A percentile compares a stretch with the other conserved stretches of the same genome.
phyloP scores from a whole-genome alignment of 1,139 yeast genomes.

The Spathaspora sp. region DNA sequence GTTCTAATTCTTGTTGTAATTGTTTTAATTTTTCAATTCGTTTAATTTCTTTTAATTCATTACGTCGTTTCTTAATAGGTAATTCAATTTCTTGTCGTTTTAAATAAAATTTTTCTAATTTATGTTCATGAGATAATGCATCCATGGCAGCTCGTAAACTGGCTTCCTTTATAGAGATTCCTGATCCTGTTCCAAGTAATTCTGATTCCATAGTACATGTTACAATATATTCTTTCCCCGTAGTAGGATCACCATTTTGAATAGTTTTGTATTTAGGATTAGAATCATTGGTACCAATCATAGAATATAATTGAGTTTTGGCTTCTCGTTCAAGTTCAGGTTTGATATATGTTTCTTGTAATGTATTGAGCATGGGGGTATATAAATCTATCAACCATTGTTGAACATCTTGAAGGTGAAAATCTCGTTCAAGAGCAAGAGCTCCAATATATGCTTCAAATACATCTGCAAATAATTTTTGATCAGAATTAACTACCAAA shows the following conservation, averaged over 20 bases:
- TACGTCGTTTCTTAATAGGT: constrained; percentile 9
- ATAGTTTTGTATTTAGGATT: constrained; percentile 64
- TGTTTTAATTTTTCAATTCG: constrained; percentile 8
- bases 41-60: constrained; percentile 9
- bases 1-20: constrained; percentile 3
- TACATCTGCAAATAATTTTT: constrained; percentile 69
- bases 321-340: constrained; percentile 56
- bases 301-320: constrained; percentile 73
- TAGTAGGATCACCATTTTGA: constrained; percentile 43
- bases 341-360: constrained; percentile 27
- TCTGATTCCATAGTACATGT: constrained; percentile 63
- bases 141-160: constrained; percentile 71
- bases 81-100: constrained; percentile 62
- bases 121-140: constrained; percentile 57
- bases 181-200: constrained; percentile 58
- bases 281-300: constrained; percentile 72
- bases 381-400: constrained; percentile 62
- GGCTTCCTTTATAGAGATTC: constrained; percentile 62
- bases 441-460: constrained; percentile 95
- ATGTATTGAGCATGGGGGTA: constrained; percentile 26
- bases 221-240: constrained; percentile 51
- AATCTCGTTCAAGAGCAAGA: constrained; percentile 57
- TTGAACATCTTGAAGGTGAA: constrained; percentile 46
- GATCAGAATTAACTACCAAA: constrained; percentile 34
- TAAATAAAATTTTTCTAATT: constrained; percentile 64